Evolutionary conservation across 306 rosid species (phyloP), one percentile per base, ranked within the genome.

Genomic region (Macrotyloma uniflorum): DNA sequence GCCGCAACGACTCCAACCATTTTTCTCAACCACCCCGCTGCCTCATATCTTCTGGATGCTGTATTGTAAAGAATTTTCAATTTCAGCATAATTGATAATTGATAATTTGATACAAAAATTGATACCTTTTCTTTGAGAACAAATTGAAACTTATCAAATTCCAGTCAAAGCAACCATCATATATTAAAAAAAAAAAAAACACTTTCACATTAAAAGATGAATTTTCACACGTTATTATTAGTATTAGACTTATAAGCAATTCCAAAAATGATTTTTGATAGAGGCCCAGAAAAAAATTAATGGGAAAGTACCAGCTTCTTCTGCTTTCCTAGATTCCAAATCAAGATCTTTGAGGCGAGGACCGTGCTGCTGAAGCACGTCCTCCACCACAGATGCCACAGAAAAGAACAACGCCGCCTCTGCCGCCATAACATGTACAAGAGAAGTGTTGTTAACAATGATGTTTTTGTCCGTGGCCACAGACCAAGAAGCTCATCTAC

Each of bases 11-110:
- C 93, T 40, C 99, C 99, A 24, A 88, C 84, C 91, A 84, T 88
- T 93, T 91, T 95, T 63, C 99, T 88, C 70, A 95, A 84, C 99
- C 99, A 95, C 78, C 97, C 98, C 4, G 97, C 98, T 2, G 99
- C 99, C 80, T 95, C 98, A 70, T 87, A 81, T 70, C 99, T 91
- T 79, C 99, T 95, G 1, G 86, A 89, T 50, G 97, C 99, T 95
- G 81, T 73, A 84, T 9, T 16, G 75, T 62, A 58, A 74, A 80
- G 7, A 36, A 10, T 33, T 47, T 50, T 5, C 67, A n/a, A 72
- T 51, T 75, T 80, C 50, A 78, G 65, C 19, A 61, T 43, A 51
- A 70, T 32, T 32, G 32, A 12, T 12, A 13, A 42, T 42, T 12
- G 47, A 10, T 42, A 2, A 12, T 42, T 42, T 42, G 16, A 78